Evolutionary conservation across 208 protist genomes (phyloP), one percentile per base, ranked within the genome.

Genomic region (Acanthamoeba pearcei): DNA sequence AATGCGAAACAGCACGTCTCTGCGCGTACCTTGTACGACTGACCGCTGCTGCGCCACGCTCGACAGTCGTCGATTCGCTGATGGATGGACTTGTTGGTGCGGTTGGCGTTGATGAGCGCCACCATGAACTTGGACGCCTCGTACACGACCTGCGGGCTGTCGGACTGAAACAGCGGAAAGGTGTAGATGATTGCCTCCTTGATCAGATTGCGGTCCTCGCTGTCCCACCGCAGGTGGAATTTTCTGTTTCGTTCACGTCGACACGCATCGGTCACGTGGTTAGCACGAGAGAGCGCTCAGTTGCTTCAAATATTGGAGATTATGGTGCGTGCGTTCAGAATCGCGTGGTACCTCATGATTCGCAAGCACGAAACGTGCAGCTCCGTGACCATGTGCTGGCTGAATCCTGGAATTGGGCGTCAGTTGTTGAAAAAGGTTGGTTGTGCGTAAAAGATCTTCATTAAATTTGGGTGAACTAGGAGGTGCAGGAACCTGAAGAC

Each of bases 111-210:
- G 70, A 94, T 35, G 32, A 94, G 91, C 19, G 91, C 24, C 49
- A 94, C 24, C 17, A 94, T 19, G 46, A 94, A 94, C 42, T 83
- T 49, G 70, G 70, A 24, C 3, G 51, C 91, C 72, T 94, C 91
- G 32, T 85, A 85, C 10, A 94, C 72, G 68, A 94, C 72, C 51
- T 46, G 53, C 46, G 70, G 70, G 29, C 53, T 85, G 1, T 94
- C 72, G 6, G 91, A 94, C 49, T 83, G 70, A 17, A 94, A 68
- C 29, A 94, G 51, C 55, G 91, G 91, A 22, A 94, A 94, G 15
- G 91, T 68, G 24, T 78, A 78, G 46, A 94, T 85, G 51, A 94
- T 85, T 3, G 91, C 91, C 29, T 94, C 91, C 91, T 85, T 94
- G 64, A 94, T 94, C 19, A 94, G 86, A 35, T 70, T 76, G 9